A percentile compares a stretch with the other conserved stretches of the same genome.
phyloP scores from a whole-genome alignment of 768 basidiomycete genomes.

The Termitomyces sp. region DNA sequence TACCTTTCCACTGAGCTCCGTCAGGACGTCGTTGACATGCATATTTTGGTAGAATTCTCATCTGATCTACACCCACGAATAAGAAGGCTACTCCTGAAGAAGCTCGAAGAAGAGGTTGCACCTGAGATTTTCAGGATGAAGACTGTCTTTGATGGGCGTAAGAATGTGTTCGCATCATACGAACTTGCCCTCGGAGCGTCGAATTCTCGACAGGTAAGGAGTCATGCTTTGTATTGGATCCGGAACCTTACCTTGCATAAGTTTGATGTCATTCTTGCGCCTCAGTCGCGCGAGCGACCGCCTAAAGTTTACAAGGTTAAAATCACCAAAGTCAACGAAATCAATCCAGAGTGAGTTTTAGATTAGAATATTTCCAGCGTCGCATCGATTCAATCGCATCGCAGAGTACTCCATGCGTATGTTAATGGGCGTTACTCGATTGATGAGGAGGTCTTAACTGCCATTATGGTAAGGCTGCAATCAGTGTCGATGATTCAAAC shows the following conservation, averaged over 20 bases:
- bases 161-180: constrained; percentile 22
- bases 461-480: constrained; percentile 45
- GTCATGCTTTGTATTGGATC: constrained; percentile 13
- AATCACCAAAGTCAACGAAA: constrained; percentile 50
- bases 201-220: constrained; percentile 5
- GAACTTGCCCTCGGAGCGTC: constrained; percentile 7
- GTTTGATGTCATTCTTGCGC: constrained; percentile 21
- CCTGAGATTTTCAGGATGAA: constrained; percentile 62
- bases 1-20: not conserved
- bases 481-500: not conserved
- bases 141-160: constrained; percentile 73
- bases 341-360: constrained; percentile 36
- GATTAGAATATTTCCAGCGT: not conserved
- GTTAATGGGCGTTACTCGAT: constrained; percentile 58
- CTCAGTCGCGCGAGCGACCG: constrained; percentile 30
- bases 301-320: constrained; percentile 50
- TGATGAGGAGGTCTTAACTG: constrained; percentile 56
- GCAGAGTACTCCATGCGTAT: constrained; percentile 58
- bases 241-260: not conserved
- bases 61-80: constrained; percentile 30
- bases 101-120: constrained; percentile 44
- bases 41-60: constrained; percentile 1
- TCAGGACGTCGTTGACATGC: not conserved
- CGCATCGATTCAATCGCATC: not conserved
- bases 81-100: constrained; percentile 62